A percentile compares a stretch with the other conserved stretches of the same genome.
Evolutionary conservation across 371 early-diverging fungal genomes (phyloP).

Genomic region (Gilbertella persicaria): DNA sequence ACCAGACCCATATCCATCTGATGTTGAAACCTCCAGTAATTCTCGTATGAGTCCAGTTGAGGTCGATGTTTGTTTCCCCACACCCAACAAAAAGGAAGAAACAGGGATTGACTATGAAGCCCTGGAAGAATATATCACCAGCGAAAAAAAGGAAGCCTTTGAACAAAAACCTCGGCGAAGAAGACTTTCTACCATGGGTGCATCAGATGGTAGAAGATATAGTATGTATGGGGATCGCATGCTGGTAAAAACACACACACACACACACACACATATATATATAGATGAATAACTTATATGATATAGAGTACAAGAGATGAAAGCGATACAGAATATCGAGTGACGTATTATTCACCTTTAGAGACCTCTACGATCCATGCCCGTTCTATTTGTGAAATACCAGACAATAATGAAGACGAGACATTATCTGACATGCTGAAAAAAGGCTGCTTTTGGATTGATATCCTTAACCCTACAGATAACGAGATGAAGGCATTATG

Average conservation of each 20-base stretch:
- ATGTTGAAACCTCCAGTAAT: conserved; percentile 26
- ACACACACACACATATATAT: not conserved
- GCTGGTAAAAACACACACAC: conserved; percentile 4
- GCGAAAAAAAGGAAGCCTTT: conserved; percentile 13
- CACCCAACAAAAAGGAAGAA: conserved; percentile 30
- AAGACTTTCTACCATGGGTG: conserved; percentile 27
- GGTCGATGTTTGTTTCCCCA: conserved; percentile 49
- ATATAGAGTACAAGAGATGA: conserved; percentile 11
- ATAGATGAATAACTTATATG: not conserved
- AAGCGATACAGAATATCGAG: conserved; percentile 33
- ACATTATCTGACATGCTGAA: conserved; percentile 37
- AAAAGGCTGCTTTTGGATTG: conserved; percentile 83
- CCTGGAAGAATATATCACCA: conserved; percentile 21
- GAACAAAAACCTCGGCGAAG: conserved; percentile 9
- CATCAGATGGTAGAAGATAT: conserved; percentile 20
- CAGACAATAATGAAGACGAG: conserved; percentile 19
- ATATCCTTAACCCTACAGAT: conserved; percentile 74
- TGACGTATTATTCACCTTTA: conserved; percentile 41
- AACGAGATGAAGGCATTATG: conserved; percentile 65
- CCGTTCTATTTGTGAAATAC: conserved; percentile 39
- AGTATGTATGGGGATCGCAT: conserved; percentile 32
- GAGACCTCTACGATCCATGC: conserved; percentile 42
- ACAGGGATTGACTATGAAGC: conserved; percentile 35
- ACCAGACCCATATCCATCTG: conserved; percentile 21
- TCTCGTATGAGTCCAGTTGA: conserved; percentile 28